Percentiles rank a stretch among this genome's conserved stretches.
These are phyloP conservation scores for Botrytis pseudocinerea DNA, from an alignment of 2,329 filamentous ascomycete species.

Conservation along the genomic window DNA sequence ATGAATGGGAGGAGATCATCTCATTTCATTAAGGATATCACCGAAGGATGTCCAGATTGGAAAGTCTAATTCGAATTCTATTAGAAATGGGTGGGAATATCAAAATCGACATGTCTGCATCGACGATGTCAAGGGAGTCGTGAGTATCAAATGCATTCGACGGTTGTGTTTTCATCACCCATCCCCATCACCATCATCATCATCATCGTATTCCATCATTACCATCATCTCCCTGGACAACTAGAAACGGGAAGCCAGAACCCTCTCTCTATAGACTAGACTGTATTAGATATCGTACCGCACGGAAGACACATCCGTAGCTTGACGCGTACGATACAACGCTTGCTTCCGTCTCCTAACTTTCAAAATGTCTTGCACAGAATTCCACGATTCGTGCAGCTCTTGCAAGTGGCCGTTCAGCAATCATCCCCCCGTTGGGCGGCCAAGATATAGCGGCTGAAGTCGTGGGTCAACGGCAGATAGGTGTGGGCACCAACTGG, in stretches of 20 bases:
- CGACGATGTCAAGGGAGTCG: not conserved
- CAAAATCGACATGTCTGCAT: not conserved
- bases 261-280: not conserved
- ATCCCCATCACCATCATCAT: not conserved
- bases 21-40: slow-evolving; percentile 11
- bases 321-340: slow-evolving; percentile 18
- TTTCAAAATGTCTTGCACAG: slow-evolving; percentile 19
- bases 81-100: not conserved
- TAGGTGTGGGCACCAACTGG: slow-evolving; percentile 1
- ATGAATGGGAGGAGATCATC: not conserved
- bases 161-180: not conserved
- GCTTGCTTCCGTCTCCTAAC: not conserved
- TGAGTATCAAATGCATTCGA: not conserved
- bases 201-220: not conserved
- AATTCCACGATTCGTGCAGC: slow-evolving; percentile 16
- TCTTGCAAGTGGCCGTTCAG: slow-evolving; percentile 16
- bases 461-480: slow-evolving; percentile 11
- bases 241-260: not conserved
- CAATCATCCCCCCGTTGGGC: not conserved
- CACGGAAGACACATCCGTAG: slow-evolving; percentile 2
- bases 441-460: slow-evolving; percentile 19
- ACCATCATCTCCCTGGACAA: not conserved
- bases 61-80: not conserved
- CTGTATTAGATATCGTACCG: not conserved
- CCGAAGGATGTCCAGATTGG: not conserved